Conservation (phyloP, 495 filamentous ascomycete genomes). For the Penicillium bialowiezense region DNA sequence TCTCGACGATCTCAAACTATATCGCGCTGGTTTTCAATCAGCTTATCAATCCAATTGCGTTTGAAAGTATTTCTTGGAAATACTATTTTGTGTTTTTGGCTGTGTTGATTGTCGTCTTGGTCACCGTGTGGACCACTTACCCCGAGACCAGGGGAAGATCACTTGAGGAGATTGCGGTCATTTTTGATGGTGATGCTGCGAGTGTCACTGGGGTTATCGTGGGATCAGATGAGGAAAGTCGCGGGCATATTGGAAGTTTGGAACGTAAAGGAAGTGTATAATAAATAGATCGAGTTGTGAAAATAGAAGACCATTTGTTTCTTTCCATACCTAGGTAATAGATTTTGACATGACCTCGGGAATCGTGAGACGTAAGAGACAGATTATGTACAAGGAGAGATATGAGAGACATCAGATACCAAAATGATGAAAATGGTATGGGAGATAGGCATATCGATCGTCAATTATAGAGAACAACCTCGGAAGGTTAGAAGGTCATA, state of each 20-base stretch:
- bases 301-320: not conserved
- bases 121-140: conserved; percentile 59
- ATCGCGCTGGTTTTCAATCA: conserved; percentile 50
- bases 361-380: too few species aligned
- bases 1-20: conserved; percentile 54
- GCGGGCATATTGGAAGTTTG: not conserved
- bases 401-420: not conserved
- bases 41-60: conserved; percentile 54
- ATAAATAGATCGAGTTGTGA: not conserved
- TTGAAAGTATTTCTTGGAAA: conserved; percentile 48
- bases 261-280: not conserved
- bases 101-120: conserved; percentile 48
- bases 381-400: too few species aligned
- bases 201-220: not conserved
- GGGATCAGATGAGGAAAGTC: not conserved
- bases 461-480: not conserved
- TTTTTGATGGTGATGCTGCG: conserved; percentile 42
- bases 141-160: conserved; percentile 60
- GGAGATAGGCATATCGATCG: not conserved
- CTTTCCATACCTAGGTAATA: too few species aligned
- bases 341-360: too few species aligned
- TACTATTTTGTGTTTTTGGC: conserved; percentile 59
- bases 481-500: too few species aligned
- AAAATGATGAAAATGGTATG: not conserved
- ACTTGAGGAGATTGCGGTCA: conserved; percentile 57